A percentile compares a stretch with the other conserved stretches of the same genome.
These are phyloP conservation scores for Silybum marianum DNA, from an alignment of 129 eudicot genomes.

Conservation along the genomic window DNA sequence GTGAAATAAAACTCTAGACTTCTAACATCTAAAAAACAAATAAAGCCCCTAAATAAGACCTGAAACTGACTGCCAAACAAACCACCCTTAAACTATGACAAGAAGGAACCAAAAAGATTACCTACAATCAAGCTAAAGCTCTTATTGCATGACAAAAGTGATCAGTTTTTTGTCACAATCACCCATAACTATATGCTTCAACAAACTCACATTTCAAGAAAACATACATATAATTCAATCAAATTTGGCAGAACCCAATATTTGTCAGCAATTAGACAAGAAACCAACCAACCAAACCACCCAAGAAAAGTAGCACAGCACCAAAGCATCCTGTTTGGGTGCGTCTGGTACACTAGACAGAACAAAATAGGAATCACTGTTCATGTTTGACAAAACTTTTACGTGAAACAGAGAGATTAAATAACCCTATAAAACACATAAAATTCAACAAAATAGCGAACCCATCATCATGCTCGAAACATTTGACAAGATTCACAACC, in stretches of 20 bases:
- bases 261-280: neutral
- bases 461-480: neutral
- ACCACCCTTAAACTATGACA: neutral
- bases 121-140: neutral
- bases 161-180: neutral
- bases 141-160: neutral
- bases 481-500: neutral
- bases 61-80: neutral
- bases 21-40: too few relatives aligned
- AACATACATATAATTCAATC: neutral
- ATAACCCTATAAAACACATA: neutral
- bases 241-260: neutral
- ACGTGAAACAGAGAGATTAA: too few relatives aligned
- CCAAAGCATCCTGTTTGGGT: neutral
- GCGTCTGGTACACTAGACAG: too few relatives aligned
- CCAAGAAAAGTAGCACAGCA: neutral
- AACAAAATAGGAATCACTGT: too few relatives aligned
- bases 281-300: neutral
- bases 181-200: neutral
- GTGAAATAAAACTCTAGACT: neutral
- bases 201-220: neutral
- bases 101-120: neutral
- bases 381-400: too few relatives aligned
- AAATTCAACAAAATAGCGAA: too few relatives aligned
- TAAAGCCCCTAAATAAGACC: too few relatives aligned